Percentiles rank a stretch among this genome's conserved stretches.
phyloP scores from a whole-genome alignment of 139 green algal species.

The Chlamydomonas sphaeroides region DNA sequence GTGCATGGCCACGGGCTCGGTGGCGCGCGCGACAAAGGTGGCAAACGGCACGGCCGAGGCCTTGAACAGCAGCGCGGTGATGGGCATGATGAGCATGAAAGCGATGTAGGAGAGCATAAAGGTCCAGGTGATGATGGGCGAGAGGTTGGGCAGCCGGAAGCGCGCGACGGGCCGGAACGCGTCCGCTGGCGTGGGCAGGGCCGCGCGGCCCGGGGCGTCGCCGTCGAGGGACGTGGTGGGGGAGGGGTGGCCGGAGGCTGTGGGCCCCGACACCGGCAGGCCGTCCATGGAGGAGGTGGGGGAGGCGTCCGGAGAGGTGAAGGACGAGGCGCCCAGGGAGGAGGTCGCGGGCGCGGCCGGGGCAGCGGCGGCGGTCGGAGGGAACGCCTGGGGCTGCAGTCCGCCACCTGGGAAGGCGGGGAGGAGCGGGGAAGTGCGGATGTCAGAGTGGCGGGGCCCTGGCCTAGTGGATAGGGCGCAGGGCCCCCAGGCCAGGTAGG shows the following conservation, averaged over 20 bases:
- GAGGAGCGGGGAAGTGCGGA: too few species aligned
- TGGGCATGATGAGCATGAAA: slow-evolving; percentile 72
- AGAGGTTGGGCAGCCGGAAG: slow-evolving; percentile 31
- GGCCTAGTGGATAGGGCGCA: too few species aligned
- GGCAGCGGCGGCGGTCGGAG: too few species aligned
- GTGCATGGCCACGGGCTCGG: slow-evolving; percentile 72
- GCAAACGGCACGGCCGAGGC: slow-evolving; percentile 49
- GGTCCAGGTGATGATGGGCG: slow-evolving; percentile 51
- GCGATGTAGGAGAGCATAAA: slow-evolving; percentile 67
- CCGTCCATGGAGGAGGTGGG: too few species aligned
- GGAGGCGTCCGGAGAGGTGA: too few species aligned
- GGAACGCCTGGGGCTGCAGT: too few species aligned
- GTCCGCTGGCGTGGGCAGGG: neutral
- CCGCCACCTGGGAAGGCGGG: too few species aligned
- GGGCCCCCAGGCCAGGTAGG: too few species aligned
- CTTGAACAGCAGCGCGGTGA: slow-evolving; percentile 52
- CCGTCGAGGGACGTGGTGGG: neutral
- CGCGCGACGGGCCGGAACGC: neutral
- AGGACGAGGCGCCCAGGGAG: too few species aligned
- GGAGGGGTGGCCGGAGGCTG: neutral
- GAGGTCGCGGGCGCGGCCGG: too few species aligned
- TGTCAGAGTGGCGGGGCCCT: too few species aligned
- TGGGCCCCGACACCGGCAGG: neutral
- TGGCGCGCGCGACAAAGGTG: slow-evolving; percentile 60
- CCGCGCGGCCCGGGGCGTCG: too few species aligned